Evolutionary conservation across 2,329 filamentous ascomycete species (phyloP).

Genomic region (Geosmithia morbida): DNA sequence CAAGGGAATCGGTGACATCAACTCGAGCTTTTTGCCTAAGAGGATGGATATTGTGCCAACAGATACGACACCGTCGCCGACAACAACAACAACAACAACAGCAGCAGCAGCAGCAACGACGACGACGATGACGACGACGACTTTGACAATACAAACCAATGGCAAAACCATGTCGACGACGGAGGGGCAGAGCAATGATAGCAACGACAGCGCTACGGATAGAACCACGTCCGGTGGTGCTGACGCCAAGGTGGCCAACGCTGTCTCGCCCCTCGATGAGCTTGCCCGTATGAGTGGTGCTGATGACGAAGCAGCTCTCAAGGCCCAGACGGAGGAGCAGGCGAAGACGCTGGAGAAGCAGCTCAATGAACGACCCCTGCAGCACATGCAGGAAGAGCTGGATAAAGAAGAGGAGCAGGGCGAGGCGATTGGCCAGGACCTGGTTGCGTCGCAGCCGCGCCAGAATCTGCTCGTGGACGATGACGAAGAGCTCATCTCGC

Average conservation of each 20-base stretch:
- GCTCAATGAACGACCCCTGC: constrained; percentile 70
- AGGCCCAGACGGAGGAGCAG: constrained; percentile 71
- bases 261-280: constrained; percentile 47
- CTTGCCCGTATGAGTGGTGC: constrained; percentile 62
- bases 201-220: constrained; percentile 5
- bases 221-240: background rate
- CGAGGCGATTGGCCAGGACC: constrained; percentile 5
- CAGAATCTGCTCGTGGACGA: constrained; percentile 80
- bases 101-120: background rate
- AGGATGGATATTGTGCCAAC: constrained; percentile 36
- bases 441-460: constrained; percentile 16
- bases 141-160: no score
- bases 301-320: constrained; percentile 52
- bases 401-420: constrained; percentile 55
- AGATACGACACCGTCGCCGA: constrained; percentile 2
- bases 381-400: constrained; percentile 84
- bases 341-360: constrained; percentile 80
- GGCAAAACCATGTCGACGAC: background rate
- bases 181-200: constrained; percentile 5
- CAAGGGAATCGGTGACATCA: constrained; percentile 95
- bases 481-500: constrained; percentile 64
- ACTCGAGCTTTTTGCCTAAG: constrained; percentile 91
- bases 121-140: background rate
- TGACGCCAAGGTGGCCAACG: constrained; percentile 7
- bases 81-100: constrained; percentile 6